Evolutionary conservation across 306 rosid species (phyloP), one percentile per base, ranked within the genome.

Genomic region (Boehmeria nivea): DNA sequence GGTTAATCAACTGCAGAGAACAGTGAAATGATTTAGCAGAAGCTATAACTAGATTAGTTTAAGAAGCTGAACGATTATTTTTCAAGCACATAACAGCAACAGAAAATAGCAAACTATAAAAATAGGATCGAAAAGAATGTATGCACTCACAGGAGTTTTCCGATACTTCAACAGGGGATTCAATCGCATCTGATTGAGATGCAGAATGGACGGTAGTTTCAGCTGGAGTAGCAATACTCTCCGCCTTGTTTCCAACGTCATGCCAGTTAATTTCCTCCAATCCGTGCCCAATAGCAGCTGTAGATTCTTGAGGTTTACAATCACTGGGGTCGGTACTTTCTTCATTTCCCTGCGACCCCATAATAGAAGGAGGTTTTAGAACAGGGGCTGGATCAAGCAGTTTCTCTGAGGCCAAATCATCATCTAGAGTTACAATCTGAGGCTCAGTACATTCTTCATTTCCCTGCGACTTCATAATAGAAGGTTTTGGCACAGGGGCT

Each of bases 71-170:
- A n/a, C n/a, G n/a, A n/a, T n/a, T n/a, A n/a, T n/a, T n/a, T n/a
- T n/a, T n/a, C n/a, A n/a, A n/a, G n/a, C n/a, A n/a, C n/a, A n/a
- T n/a, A n/a, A n/a, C n/a, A n/a, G n/a, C n/a, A n/a, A n/a, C n/a
- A n/a, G n/a, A n/a, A n/a, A n/a, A n/a, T n/a, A n/a, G n/a, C n/a
- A n/a, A n/a, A n/a, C n/a, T n/a, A n/a, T n/a, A 31, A 10, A 19
- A 52, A 12, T 28, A 59, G 4, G 50, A 43, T 31, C 2, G 36
- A 56, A 66, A 66, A 52, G 22, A 64, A 67, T 37, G 20, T 43
- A 31, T 34, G 22, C 59, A 83, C 96, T 85, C 76, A 91, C 96
- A 12, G 58, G 60, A 63, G 65, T 71, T 75, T 65, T 77, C 73
- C 23, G 83, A 68, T 44, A 61, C 77, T 69, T 79, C 71, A 54